These are phyloP conservation scores for Parachaetomium inaequale DNA, from an alignment of 495 filamentous ascomycete species.

Conservation along the genomic window DNA sequence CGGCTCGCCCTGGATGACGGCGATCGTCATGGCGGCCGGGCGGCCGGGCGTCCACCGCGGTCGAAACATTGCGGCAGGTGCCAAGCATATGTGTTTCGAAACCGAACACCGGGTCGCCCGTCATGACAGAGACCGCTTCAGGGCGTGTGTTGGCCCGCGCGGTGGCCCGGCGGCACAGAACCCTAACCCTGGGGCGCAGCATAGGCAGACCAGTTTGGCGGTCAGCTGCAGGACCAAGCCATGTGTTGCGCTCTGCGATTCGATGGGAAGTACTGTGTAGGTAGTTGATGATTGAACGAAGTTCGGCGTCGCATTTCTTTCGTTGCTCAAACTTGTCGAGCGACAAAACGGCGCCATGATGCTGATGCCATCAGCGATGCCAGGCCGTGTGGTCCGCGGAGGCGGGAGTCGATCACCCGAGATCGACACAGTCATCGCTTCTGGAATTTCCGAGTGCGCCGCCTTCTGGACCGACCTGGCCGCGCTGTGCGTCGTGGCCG, in stretches of 20 bases:
- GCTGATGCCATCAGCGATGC: too few species aligned
- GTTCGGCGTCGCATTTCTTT: too few species aligned
- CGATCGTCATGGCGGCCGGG: not conserved
- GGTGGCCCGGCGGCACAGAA: not conserved
- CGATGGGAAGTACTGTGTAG: too few species aligned
- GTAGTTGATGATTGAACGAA: too few species aligned
- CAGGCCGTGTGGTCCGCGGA: too few species aligned
- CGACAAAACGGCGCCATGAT: too few species aligned
- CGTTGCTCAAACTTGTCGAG: too few species aligned
- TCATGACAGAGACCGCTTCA: not conserved
- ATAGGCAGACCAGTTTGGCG: too few species aligned
- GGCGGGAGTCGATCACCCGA: not conserved
- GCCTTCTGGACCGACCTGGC: too few species aligned
- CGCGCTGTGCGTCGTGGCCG: not conserved
- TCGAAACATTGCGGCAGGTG: constrained; percentile 4
- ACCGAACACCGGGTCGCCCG: not conserved
- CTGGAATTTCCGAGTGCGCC: not conserved
- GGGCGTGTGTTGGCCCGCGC: not conserved
- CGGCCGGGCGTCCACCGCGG: not conserved
- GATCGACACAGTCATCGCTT: not conserved
- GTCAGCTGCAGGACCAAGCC: too few species aligned
- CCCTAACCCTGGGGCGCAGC: constrained; percentile 8
- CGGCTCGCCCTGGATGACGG: not conserved
- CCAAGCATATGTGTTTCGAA: constrained; percentile 9
- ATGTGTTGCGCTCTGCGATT: not conserved